Evolutionary conservation across 148 eudicot genomes (phyloP).

Genomic region (Rhododendron williamsianum): DNA sequence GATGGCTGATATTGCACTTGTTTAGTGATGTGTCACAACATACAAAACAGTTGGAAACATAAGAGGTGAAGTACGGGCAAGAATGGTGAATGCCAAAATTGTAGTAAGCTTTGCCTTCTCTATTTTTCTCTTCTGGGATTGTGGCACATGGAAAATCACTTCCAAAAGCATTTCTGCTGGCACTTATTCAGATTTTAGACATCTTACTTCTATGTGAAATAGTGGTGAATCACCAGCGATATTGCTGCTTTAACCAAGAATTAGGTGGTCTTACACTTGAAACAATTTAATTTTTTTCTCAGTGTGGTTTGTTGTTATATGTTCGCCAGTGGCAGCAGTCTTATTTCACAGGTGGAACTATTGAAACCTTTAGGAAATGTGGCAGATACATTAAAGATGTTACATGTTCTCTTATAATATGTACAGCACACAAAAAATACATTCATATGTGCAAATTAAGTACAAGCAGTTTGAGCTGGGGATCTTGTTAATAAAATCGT

Average conservation of each 20-base stretch:
- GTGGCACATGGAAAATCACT: not conserved
- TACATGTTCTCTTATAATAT: not conserved
- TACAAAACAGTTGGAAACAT: not conserved
- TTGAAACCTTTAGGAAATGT: not conserved
- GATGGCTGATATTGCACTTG: slow-evolving; percentile 2
- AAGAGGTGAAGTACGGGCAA: not conserved
- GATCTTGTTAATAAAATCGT: not conserved
- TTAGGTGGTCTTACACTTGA: not conserved
- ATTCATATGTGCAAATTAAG: not conserved
- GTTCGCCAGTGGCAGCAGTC: not conserved
- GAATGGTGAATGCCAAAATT: not conserved
- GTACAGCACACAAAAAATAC: not conserved
- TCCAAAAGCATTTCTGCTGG: not conserved
- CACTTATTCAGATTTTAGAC: not conserved
- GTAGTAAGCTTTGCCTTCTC: not conserved
- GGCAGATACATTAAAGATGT: not conserved
- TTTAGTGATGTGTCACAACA: not conserved
- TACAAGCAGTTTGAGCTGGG: not conserved
- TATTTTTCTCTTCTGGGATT: not conserved
- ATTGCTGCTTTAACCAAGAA: not conserved
- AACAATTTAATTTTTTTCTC: not conserved
- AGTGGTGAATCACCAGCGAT: not conserved
- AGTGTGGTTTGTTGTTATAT: not conserved
- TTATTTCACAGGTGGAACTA: not conserved
- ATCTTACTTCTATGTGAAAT: not conserved